These are phyloP conservation scores for Henningerozyma blattae DNA, from an alignment of 805 yeast genomes.

Conservation along the genomic window DNA sequence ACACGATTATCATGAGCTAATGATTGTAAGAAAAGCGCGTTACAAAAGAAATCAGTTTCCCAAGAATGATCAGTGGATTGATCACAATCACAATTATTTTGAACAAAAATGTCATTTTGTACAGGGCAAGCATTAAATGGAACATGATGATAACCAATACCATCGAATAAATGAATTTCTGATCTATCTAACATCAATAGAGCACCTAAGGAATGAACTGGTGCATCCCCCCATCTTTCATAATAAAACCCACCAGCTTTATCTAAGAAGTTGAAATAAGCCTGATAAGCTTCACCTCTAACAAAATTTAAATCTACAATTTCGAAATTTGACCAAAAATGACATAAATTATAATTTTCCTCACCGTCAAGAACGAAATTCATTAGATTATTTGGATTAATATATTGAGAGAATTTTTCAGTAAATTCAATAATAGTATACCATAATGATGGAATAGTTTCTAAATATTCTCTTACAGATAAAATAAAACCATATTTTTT, in stretches of 20 bases:
- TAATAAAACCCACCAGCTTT: constrained; percentile 66
- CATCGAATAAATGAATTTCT: constrained; percentile 59
- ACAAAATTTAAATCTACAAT: constrained; percentile 60
- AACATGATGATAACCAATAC: constrained; percentile 62
- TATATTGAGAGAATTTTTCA: constrained; percentile 29
- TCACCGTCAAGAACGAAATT: constrained; percentile 50
- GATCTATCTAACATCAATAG: constrained; percentile 43
- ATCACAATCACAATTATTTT: constrained; percentile 54
- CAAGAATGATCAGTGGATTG: constrained; percentile 54
- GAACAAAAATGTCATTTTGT: constrained; percentile 36
- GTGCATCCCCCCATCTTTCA: constrained; percentile 93
- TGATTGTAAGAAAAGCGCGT: neutral
- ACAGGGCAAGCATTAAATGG: constrained; percentile 59
- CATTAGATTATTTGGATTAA: constrained; percentile 39
- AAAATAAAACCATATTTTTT: constrained; percentile 58
- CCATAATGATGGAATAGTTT: constrained; percentile 58
- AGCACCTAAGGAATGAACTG: constrained; percentile 70
- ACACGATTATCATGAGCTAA: neutral
- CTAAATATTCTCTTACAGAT: constrained; percentile 49
- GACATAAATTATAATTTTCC: constrained; percentile 58
- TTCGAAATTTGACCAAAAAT: constrained; percentile 76
- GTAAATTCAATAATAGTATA: constrained; percentile 39
- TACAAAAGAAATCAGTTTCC: constrained; percentile 58
- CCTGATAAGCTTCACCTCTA: constrained; percentile 43
- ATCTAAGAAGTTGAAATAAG: constrained; percentile 54